phyloP scores from a whole-genome alignment of 768 basidiomycete genomes.

The Psilocybe sp. region DNA sequence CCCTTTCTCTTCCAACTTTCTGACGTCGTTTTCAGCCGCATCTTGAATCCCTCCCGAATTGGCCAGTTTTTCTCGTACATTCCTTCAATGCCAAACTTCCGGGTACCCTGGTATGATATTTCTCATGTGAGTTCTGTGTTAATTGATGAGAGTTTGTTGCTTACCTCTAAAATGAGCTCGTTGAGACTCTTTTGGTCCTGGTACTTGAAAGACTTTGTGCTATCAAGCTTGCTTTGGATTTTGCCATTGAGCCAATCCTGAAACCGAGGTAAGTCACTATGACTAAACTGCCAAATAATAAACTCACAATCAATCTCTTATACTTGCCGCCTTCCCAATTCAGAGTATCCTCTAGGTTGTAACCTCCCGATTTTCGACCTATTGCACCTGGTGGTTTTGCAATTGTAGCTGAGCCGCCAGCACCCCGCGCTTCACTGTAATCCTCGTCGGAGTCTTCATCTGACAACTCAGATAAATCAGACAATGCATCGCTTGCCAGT shows the following conservation, averaged over 20 bases:
- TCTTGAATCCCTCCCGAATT: conserved; percentile 1
- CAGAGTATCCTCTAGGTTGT: neutral
- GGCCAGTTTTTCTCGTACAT: conserved; percentile 1
- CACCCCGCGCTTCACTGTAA: too few relatives aligned
- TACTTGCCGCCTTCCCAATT: neutral
- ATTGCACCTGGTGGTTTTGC: too few relatives aligned
- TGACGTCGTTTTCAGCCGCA: neutral
- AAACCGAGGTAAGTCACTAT: neutral
- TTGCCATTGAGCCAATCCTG: neutral
- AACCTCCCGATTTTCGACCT: neutral
- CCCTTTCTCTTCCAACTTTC: neutral
- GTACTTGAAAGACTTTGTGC: neutral
- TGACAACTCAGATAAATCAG: too few relatives aligned
- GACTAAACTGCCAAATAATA: neutral
- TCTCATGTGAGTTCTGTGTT: too few relatives aligned
- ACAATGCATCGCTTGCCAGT: too few relatives aligned
- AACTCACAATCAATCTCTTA: neutral
- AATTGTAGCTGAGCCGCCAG: too few relatives aligned
- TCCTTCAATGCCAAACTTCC: neutral
- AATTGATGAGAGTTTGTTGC: too few relatives aligned
- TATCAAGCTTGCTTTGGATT: neutral
- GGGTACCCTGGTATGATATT: neutral
- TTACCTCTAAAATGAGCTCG: too few relatives aligned
- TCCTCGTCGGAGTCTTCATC: too few relatives aligned
- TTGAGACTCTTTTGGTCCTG: neutral